Base-by-base conservation (phyloP, 805 yeast genomes). In the Yarrowia sp. region DNA sequence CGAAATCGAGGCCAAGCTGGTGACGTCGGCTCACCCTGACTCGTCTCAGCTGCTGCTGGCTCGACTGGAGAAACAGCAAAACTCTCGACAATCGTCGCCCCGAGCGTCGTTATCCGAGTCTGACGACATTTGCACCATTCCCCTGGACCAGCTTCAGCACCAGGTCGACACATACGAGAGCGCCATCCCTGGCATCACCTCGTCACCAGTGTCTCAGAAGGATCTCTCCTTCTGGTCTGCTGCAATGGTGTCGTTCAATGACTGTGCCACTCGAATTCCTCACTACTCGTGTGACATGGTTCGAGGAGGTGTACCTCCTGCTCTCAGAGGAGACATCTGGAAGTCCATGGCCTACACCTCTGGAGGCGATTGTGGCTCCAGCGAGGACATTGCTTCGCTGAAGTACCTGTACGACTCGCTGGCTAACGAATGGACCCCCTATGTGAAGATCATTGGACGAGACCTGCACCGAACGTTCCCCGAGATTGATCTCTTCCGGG, bases 401-500 rank as follows among this genome's bases (percentile, higher is more conserved):
- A 74, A 77, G 26, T 59, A 71, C 42, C 72, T 82, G 14, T 82
- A 78, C 70, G 75, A 75, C 52, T 76, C 82, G 7, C 75, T 82
- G 63, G 79, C 79, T 53, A 75, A 74, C 10, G 85, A 82, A 70
- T 75, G 79, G 69, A 79, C 83, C 4, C 83, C 83, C 26, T 83
- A 77, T 72, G 78, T 80, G 50, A 77, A 79, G 68, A 79, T 81
- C 48, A 87, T 87, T 68, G 77, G 82, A 48, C 85, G 88, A 70
- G 91, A 87, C 74, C 82, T 87, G 71, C 81, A 80, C 69, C 77
- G 91, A 66, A 87, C 90, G 0, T 87, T 86, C 74, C 90, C 90
- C 1, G 78, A 80, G 22, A 78, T 87, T 22, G 77, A 77, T 0
- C 81, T 84, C 74, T 86, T 87, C 76, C 77, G 79, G 53, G 76